Conservation (phyloP, 2,329 filamentous ascomycete genomes). For the Cercospora sesami region DNA sequence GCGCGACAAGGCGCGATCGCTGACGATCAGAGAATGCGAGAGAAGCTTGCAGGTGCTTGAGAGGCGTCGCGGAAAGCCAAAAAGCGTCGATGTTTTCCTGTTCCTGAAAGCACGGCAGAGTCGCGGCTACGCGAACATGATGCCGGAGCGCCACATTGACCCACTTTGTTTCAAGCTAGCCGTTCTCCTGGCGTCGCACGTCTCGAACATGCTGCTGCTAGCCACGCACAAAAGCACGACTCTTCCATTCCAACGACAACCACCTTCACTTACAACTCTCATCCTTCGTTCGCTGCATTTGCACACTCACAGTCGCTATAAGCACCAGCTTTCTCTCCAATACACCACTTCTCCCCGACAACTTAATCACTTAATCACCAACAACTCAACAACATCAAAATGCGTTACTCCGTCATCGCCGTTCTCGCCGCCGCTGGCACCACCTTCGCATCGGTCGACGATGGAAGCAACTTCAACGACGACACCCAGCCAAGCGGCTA, state of each 20-base stretch:
- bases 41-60: not conserved
- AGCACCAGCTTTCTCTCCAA: conserved; percentile 4
- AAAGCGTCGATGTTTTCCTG: not conserved
- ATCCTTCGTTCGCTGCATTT: conserved; percentile 12
- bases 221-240: conserved; percentile 15
- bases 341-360: conserved; percentile 5
- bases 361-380: conserved; percentile 12
- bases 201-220: conserved; percentile 4
- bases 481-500: conserved; percentile 18
- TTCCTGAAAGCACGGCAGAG: conserved; percentile 7
- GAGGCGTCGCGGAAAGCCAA: not conserved
- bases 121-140: not conserved
- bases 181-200: conserved; percentile 8
- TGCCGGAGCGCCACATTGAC: not conserved
- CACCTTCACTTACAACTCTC: conserved; percentile 1
- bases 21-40: not conserved
- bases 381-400: conserved; percentile 21
- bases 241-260: conserved; percentile 7
- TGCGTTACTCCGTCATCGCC: conserved; percentile 27
- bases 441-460: conserved; percentile 16
- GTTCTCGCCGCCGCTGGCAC: conserved; percentile 26
- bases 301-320: conserved; percentile 17
- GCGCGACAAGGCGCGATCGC: not conserved
- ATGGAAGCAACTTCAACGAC: conserved; percentile 6
- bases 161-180: conserved; percentile 14